phyloP scores from a whole-genome alignment of 2,329 filamentous ascomycete genomes.

The Metarhizium rileyi region DNA sequence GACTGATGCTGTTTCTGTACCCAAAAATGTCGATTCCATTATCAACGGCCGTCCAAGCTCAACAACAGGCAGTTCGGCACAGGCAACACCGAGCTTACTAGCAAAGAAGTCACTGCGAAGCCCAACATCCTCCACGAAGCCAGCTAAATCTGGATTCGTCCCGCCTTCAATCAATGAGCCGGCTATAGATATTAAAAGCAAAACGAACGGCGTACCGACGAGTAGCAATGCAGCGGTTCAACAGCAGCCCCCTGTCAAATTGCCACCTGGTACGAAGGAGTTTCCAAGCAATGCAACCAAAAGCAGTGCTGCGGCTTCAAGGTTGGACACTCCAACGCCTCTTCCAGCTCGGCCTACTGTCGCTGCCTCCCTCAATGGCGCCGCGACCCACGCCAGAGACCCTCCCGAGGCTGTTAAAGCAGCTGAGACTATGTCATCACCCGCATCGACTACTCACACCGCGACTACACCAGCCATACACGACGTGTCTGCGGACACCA shows the following conservation, averaged over 20 bases:
- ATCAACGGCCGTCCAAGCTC: constrained; percentile 6
- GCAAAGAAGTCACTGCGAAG: constrained; percentile 1
- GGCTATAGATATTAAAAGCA: not conserved
- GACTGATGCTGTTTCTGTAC: constrained; percentile 4
- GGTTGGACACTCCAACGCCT: not conserved
- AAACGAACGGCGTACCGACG: not conserved
- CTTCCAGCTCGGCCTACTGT: not conserved
- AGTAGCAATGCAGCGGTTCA: constrained; percentile 4
- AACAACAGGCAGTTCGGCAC: constrained; percentile 8
- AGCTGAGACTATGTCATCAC: constrained; percentile 41
- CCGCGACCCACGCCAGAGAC: constrained; percentile 14
- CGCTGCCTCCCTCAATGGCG: not conserved
- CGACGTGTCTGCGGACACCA: constrained; percentile 63
- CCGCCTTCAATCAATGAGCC: not conserved
- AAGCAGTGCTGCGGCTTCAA: not conserved
- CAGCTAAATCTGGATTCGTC: not conserved
- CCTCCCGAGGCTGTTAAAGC: constrained; percentile 26
- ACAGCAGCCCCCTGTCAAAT: constrained; percentile 20
- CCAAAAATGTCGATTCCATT: constrained; percentile 9
- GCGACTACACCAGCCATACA: constrained; percentile 61
- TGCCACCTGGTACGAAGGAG: constrained; percentile 23
- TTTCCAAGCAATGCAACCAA: constrained; percentile 8
- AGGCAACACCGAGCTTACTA: not conserved
- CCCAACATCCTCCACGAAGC: constrained; percentile 1
- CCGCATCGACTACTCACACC: constrained; percentile 61